Conservation (phyloP, 495 filamentous ascomycete species). For the Aspergillus biplanus region DNA sequence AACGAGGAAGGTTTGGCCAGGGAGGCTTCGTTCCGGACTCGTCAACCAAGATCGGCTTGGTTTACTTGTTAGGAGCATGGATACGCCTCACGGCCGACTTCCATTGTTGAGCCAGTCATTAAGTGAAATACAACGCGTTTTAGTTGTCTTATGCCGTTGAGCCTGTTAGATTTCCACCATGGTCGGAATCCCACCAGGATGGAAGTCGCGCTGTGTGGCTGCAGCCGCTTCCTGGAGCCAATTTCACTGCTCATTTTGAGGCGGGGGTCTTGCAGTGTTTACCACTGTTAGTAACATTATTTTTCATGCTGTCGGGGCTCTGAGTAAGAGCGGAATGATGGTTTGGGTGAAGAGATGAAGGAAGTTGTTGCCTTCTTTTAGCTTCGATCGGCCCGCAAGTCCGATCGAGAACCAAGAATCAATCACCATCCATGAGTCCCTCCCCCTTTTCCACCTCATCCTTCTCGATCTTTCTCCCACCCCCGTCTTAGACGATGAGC, state of each 20-base stretch:
- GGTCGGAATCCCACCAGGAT: background rate
- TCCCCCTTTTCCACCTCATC: conserved; percentile 1
- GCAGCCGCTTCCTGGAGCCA: background rate
- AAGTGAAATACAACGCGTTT: too few relatives aligned
- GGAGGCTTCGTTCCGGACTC: background rate
- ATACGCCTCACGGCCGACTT: too few relatives aligned
- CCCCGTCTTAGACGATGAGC: conserved; percentile 7
- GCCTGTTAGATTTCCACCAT: too few relatives aligned
- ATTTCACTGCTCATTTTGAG: background rate
- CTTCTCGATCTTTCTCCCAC: conserved; percentile 15
- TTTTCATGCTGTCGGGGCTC: too few relatives aligned
- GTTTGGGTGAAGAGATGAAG: background rate
- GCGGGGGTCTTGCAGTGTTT: background rate
- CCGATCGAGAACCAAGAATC: conserved; percentile 3
- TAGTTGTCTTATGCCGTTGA: too few relatives aligned
- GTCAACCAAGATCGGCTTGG: background rate
- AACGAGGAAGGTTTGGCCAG: background rate
- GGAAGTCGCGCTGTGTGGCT: background rate
- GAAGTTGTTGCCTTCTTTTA: background rate
- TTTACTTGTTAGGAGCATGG: too few relatives aligned
- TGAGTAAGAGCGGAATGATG: background rate
- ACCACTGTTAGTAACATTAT: background rate
- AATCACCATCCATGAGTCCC: background rate
- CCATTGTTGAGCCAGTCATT: too few relatives aligned
- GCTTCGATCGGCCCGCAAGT: conserved; percentile 7